Evolutionary conservation across 2,329 filamentous ascomycete species (phyloP).

Genomic region (Pseudogymnoascus sp.): DNA sequence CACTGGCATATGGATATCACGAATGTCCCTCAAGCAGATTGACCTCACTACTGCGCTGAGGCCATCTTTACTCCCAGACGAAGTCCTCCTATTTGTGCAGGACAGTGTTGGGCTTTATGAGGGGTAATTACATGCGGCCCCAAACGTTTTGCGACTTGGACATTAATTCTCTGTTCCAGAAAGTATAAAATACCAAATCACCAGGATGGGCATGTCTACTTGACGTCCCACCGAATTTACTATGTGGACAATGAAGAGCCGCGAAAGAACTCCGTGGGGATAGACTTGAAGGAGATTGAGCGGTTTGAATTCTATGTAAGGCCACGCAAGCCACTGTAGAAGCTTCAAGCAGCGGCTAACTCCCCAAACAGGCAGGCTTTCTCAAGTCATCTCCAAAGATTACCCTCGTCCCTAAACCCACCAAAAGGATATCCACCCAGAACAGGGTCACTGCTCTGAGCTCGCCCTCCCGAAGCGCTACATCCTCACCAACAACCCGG

Average conservation of each 20-base stretch:
- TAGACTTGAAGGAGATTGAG: constrained; percentile 88
- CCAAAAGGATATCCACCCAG: constrained; percentile 57
- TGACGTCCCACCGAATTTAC: constrained; percentile 92
- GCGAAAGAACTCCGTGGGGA: constrained; percentile 71
- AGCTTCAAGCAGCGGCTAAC: neutral
- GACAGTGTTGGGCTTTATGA: constrained; percentile 96
- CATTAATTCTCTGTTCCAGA: constrained; percentile 39
- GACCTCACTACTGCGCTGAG: constrained; percentile 94
- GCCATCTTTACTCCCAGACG: constrained; percentile 85
- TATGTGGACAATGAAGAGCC: constrained; percentile 89
- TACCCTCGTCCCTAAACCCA: constrained; percentile 75
- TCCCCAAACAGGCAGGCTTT: constrained; percentile 65
- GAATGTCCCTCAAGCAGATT: constrained; percentile 95
- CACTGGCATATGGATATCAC: constrained; percentile 44
- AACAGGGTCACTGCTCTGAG: constrained; percentile 43
- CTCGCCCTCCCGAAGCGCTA: constrained; percentile 39
- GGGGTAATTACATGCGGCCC: constrained; percentile 57
- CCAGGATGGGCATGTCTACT: constrained; percentile 91
- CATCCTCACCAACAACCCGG: constrained; percentile 40
- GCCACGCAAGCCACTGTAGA: neutral
- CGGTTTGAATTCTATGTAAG: constrained; percentile 79
- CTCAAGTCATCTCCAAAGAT: constrained; percentile 93
- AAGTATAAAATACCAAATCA: constrained; percentile 93
- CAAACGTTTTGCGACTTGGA: constrained; percentile 2
- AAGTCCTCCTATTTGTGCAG: constrained; percentile 92